Evolutionary conservation across 345 rosid species (phyloP).

Genomic region (Linum trigynum): DNA sequence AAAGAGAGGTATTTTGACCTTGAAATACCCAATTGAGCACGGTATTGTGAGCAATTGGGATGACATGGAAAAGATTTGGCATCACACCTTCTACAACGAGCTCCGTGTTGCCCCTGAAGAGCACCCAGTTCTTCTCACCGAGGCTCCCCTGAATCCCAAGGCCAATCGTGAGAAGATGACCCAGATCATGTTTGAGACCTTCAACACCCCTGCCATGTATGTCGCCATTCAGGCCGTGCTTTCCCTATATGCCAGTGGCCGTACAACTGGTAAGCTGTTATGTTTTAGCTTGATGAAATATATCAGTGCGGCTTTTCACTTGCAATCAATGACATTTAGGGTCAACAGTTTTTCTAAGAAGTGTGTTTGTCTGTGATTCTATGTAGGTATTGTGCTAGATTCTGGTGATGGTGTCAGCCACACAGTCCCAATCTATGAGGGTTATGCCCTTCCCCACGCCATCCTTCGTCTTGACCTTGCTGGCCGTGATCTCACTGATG

Average conservation of each 20-base stretch:
- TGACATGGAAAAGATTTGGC: constrained; percentile 1
- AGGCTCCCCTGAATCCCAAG: not conserved
- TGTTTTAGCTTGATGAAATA: not conserved
- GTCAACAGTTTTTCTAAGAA: not conserved
- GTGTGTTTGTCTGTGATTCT: not conserved
- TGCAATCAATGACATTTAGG: no score
- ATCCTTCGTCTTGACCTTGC: not conserved
- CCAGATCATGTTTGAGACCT: constrained; percentile 1
- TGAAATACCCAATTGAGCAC: not conserved
- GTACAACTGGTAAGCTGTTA: not conserved
- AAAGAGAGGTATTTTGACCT: not conserved
- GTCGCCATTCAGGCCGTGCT: not conserved
- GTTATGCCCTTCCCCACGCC: not conserved
- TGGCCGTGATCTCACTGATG: not conserved
- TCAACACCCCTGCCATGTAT: not conserved
- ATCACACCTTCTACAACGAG: constrained; percentile 1
- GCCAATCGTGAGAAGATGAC: not conserved
- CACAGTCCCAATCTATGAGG: not conserved
- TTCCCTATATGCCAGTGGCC: not conserved
- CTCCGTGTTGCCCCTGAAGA: not conserved
- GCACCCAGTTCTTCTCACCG: not conserved
- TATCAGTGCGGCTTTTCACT: not conserved
- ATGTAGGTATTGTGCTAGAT: not conserved
- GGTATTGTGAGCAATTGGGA: not conserved
- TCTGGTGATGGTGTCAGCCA: not conserved